These are phyloP conservation scores for Herpetomonas muscarum DNA, from an alignment of 208 protist species.

Conservation along the genomic window DNA sequence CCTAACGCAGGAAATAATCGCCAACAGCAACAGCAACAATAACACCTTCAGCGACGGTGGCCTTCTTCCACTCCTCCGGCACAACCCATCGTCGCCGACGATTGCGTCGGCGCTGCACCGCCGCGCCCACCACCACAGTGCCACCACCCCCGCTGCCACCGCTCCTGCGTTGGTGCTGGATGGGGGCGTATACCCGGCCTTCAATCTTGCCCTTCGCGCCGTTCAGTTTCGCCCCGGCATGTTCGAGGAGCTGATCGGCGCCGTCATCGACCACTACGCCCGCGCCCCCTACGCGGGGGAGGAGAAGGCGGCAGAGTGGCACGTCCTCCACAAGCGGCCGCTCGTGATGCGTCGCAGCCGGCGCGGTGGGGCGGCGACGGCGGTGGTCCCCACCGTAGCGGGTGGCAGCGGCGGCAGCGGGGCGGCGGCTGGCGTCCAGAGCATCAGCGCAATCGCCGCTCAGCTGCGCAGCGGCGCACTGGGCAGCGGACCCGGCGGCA, in stretches of 20 bases:
- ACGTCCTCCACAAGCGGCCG: conserved; percentile 26
- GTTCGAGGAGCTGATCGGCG: conserved; percentile 35
- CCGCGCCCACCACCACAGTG: too few relatives aligned
- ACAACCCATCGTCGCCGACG: conserved; percentile 9
- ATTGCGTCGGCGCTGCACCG: conserved; percentile 9
- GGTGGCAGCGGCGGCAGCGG: not conserved
- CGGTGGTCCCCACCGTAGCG: not conserved
- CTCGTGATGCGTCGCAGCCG: conserved; percentile 19
- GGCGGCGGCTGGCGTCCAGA: conserved; percentile 1
- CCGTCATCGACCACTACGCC: conserved; percentile 35
- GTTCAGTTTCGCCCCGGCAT: conserved; percentile 29
- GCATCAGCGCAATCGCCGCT: not conserved
- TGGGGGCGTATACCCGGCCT: conserved; percentile 24
- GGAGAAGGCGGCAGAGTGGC: conserved; percentile 34
- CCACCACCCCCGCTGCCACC: too few relatives aligned
- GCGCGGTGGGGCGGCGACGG: not conserved
- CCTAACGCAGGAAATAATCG: too few relatives aligned
- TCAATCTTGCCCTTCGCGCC: conserved; percentile 24
- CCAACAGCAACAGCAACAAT: conserved; percentile 6
- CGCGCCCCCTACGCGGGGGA: conserved; percentile 26
- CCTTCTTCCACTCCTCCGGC: conserved; percentile 9
- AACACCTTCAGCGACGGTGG: conserved; percentile 1
- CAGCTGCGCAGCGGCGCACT: conserved; percentile 8
- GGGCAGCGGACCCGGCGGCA: not conserved
- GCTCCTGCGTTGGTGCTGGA: too few relatives aligned